Percentiles rank a stretch among this genome's conserved stretches.
phyloP scores from a whole-genome alignment of 371 early-diverging fungal genomes.

The Haplosporangium sp. region DNA sequence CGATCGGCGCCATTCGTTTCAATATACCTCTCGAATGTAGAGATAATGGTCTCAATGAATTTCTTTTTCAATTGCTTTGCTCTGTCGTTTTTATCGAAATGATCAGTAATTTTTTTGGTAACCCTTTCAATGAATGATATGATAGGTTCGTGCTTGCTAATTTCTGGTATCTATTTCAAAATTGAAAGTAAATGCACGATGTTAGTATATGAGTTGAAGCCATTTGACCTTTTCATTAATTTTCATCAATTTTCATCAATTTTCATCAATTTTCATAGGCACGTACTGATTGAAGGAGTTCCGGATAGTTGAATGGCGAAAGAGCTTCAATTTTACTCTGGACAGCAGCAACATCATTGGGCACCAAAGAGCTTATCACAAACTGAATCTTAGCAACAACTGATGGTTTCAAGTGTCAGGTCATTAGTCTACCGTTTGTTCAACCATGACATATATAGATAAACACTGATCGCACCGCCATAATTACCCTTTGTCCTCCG shows the following conservation, averaged over 20 bases:
- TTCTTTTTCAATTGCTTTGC: conserved; percentile 22
- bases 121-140: conserved; percentile 22
- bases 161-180: conserved; percentile 23
- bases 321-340: conserved; percentile 40
- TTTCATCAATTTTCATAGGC: no score
- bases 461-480: background rate
- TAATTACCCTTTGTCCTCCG: conserved; percentile 30
- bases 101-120: conserved; percentile 12
- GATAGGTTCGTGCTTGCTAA: conserved; percentile 36
- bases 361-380: conserved; percentile 36
- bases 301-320: conserved; percentile 26
- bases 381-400: conserved; percentile 49
- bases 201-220: background rate
- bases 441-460: background rate
- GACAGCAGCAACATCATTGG: conserved; percentile 32
- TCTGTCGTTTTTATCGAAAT: conserved; percentile 18
- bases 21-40: conserved; percentile 27
- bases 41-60: conserved; percentile 27
- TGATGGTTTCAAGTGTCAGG: background rate
- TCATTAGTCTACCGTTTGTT: no score
- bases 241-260: no score
- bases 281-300: conserved; percentile 34
- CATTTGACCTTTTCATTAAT: background rate
- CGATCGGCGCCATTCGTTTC: background rate
- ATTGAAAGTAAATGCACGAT: background rate